Evolutionary conservation across 495 filamentous ascomycete genomes (phyloP).

Genomic region (Letharia lupina): DNA sequence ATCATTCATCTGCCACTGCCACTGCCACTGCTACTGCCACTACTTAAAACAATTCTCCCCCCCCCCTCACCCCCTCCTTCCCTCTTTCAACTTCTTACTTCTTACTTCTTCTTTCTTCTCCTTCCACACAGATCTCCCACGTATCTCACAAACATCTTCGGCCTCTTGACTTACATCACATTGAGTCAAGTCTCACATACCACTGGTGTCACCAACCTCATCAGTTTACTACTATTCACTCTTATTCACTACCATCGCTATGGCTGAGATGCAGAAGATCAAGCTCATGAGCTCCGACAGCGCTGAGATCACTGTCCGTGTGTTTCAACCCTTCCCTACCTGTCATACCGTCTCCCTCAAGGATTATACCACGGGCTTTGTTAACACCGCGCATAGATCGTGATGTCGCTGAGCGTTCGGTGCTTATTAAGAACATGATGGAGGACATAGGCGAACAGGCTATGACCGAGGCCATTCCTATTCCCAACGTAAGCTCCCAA

Average conservation of each 20-base stretch:
- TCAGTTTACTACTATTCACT: background rate
- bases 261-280: conserved; percentile 33
- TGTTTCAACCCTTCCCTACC: background rate
- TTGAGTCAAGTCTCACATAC: conserved; percentile 5
- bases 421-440: conserved; percentile 96
- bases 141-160: background rate
- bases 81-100: background rate
- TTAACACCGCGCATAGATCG: conserved; percentile 50
- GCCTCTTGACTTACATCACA: background rate
- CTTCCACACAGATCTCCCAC: background rate
- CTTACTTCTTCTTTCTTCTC: background rate
- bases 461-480: conserved; percentile 62
- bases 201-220: background rate
- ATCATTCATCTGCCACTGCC: background rate
- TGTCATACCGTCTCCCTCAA: conserved; percentile 1
- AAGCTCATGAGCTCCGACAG: conserved; percentile 51
- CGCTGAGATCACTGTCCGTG: conserved; percentile 48
- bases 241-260: conserved; percentile 13
- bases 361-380: conserved; percentile 5
- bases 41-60: too few species aligned
- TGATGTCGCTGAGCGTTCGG: conserved; percentile 77
- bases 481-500: conserved; percentile 66
- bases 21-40: too few species aligned
- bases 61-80: too few species aligned
- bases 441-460: conserved; percentile 74